Percentiles rank a stretch among this genome's conserved stretches.
Conservation (phyloP, 495 filamentous ascomycete species). For the Penicillium canescens region DNA sequence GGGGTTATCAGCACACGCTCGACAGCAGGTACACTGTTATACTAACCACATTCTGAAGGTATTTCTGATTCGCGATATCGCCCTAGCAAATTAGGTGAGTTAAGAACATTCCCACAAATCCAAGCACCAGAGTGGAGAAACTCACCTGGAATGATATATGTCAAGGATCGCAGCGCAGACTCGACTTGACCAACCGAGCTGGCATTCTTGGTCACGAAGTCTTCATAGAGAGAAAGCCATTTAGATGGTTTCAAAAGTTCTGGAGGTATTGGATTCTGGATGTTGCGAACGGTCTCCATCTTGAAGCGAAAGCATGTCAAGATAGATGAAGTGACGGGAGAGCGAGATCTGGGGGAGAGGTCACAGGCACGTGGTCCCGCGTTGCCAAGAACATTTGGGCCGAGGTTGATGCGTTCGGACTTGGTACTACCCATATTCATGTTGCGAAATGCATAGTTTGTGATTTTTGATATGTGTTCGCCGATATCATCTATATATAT, state of each 20-base stretch:
- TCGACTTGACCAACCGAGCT: constrained; percentile 91
- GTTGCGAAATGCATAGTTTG: neutral
- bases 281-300: constrained; percentile 38
- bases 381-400: constrained; percentile 19
- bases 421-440: neutral
- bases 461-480: no score
- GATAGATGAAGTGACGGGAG: constrained; percentile 5
- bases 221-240: constrained; percentile 78
- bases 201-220: constrained; percentile 93
- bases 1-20: constrained; percentile 1
- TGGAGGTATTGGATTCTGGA: constrained; percentile 30
- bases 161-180: constrained; percentile 83
- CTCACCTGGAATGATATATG: constrained; percentile 90
- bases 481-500: neutral
- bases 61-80: constrained; percentile 93
- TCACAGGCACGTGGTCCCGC: constrained; percentile 14
- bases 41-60: constrained; percentile 79
- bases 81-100: constrained; percentile 46
- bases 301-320: constrained; percentile 7
- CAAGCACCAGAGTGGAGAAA: neutral
- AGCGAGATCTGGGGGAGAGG: constrained; percentile 11
- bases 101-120: neutral
- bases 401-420: constrained; percentile 23
- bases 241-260: constrained; percentile 61
- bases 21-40: neutral